A percentile compares a stretch with the other conserved stretches of the same genome.
phyloP scores from a whole-genome alignment of 495 filamentous ascomycete species.

The Venustampulla echinocandica region DNA sequence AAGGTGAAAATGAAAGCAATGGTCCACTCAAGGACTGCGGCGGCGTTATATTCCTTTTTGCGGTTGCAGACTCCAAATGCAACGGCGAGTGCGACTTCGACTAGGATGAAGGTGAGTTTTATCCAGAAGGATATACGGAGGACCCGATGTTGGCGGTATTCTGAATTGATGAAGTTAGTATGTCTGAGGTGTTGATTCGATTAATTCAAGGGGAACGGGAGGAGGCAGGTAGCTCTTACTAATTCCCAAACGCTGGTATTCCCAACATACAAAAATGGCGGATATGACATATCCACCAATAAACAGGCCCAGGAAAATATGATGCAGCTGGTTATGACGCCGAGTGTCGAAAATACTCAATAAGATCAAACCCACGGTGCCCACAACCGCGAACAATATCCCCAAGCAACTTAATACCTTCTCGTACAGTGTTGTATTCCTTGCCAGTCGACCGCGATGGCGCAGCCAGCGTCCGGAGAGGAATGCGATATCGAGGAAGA shows the following conservation, averaged over 20 bases:
- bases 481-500: constrained; percentile 79
- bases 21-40: constrained; percentile 60
- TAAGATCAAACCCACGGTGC: constrained; percentile 70
- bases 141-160: constrained; percentile 63
- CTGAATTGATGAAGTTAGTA: constrained; percentile 23
- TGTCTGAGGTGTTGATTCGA: constrained; percentile 6
- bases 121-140: constrained; percentile 71
- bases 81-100: constrained; percentile 63
- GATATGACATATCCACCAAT: constrained; percentile 75
- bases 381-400: constrained; percentile 66
- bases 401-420: constrained; percentile 59
- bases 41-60: constrained; percentile 29
- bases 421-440: constrained; percentile 58
- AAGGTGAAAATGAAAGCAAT: constrained; percentile 86
- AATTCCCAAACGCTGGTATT: constrained; percentile 76
- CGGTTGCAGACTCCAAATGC: constrained; percentile 35
- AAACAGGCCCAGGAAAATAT: constrained; percentile 74
- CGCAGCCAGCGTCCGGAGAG: constrained; percentile 74
- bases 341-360: constrained; percentile 78
- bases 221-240: constrained; percentile 29
- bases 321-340: constrained; percentile 55
- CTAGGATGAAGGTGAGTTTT: constrained; percentile 70
- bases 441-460: constrained; percentile 61
- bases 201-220: not conserved
- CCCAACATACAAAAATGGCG: constrained; percentile 77